Conservation (phyloP, 2,329 filamentous ascomycete genomes). For the Emmonsiellopsis sp. region DNA sequence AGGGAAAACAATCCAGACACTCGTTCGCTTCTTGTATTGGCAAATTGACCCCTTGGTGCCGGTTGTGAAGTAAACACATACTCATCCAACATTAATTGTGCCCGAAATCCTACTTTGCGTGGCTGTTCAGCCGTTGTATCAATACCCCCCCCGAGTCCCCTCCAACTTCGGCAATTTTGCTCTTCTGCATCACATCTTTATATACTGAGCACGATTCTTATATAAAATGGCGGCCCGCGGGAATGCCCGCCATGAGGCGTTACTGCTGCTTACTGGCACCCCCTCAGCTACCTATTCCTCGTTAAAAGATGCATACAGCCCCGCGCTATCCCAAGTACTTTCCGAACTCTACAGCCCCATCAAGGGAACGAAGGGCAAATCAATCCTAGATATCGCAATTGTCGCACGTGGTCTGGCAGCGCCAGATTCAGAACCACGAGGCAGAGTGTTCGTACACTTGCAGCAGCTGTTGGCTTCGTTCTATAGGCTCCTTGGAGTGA, state of each 20-base stretch:
- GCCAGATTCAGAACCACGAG: constrained; percentile 40
- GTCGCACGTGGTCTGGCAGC: constrained; percentile 53
- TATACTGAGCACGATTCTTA: not conserved
- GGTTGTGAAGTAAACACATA: not conserved
- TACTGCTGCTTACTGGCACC: constrained; percentile 54
- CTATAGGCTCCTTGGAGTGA: constrained; percentile 66
- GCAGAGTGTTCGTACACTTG: constrained; percentile 54
- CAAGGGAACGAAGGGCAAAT: constrained; percentile 21
- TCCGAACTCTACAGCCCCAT: constrained; percentile 35
- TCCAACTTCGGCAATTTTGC: not conserved
- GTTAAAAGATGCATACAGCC: constrained; percentile 51
- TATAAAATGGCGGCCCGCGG: not conserved
- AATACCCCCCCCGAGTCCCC: not conserved
- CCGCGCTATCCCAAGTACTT: constrained; percentile 48
- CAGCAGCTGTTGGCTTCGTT: constrained; percentile 67
- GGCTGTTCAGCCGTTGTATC: too few species aligned
- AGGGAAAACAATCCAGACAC: not conserved
- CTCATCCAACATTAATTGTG: too few species aligned
- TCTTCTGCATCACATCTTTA: not conserved
- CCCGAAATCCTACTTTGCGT: not conserved
- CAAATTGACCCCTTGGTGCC: not conserved
- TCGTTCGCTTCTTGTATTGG: not conserved
- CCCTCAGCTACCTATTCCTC: constrained; percentile 44
- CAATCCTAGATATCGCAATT: constrained; percentile 51
- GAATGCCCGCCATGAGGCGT: constrained; percentile 10